Evolutionary conservation across 1,284 basidiomycete genomes (phyloP), one percentile per base, ranked within the genome.

Genomic region (Amylostereum chailletii): DNA sequence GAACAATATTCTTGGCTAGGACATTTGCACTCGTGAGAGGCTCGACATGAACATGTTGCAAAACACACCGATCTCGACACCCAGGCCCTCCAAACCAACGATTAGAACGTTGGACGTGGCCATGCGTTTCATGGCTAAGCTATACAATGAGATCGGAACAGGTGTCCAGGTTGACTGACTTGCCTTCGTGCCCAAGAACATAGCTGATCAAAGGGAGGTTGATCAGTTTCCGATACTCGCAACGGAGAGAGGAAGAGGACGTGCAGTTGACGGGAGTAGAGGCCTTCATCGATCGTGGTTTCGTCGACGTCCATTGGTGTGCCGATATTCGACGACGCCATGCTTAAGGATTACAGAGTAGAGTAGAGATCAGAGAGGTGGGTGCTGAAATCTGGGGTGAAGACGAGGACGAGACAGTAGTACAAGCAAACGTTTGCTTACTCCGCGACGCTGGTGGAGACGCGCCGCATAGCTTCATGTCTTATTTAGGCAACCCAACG

Each of bases 111-210:
- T 96, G 50, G 94, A 98, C 31, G 81, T 77, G 5, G 96, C 95
- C 96, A 99, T 99, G 64, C 87, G 89, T 77, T 97, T 97, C 96
- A 99, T 99, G 42, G 95, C 95, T 94, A 62, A 30, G 29, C 31
- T 42, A 30, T 46, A n/a, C 33, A n/a, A 19, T 34, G 34, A 31
- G 49, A 56, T 38, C 55, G 34, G 42, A 41, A 3, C 27, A 30
- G 2, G 36, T 8, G 6, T 7, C 7, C 30, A 31, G 9, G 8
- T 34, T 37, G 7, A 27, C 38, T 26, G 31, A 30, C 49, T 33
- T 62, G 92, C 94, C 94, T 79, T 96, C 94, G 68, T 96, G 92
- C 33, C 94, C 94, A 26, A 97, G 81, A 10, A 97, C 94, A 66
- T 97, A 97, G 60, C 94, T 97, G 57, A 51, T 30, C 34, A 40